Conservation (phyloP, 2,329 filamentous ascomycete genomes). For the Aureobasidium mangrovei region DNA sequence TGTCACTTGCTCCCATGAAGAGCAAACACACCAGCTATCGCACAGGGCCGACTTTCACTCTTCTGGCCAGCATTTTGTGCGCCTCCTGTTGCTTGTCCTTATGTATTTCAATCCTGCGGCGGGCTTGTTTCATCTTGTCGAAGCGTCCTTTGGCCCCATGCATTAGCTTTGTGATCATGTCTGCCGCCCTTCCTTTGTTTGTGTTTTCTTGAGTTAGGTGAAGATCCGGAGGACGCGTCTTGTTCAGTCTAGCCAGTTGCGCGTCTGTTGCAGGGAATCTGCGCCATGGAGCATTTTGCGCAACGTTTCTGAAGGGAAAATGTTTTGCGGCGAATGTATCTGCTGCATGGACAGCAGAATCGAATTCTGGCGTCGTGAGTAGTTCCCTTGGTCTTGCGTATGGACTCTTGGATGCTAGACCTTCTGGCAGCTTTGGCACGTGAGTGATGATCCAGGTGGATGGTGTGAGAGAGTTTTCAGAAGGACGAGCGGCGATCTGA, state of each 20-base stretch:
- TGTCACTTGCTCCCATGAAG: neutral
- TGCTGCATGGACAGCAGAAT: conserved; percentile 70
- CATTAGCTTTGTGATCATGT: conserved; percentile 89
- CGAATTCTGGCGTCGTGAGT: conserved; percentile 55
- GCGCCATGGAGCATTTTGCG: conserved; percentile 61
- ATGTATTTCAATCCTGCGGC: conserved; percentile 13
- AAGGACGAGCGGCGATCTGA: conserved; percentile 37
- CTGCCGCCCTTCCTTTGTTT: conserved; percentile 70
- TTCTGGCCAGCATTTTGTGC: conserved; percentile 30
- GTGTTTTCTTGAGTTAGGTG: conserved; percentile 49
- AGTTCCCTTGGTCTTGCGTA: conserved; percentile 63
- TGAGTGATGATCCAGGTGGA: conserved; percentile 29
- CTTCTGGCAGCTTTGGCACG: conserved; percentile 32
- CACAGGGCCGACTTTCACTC: conserved; percentile 43
- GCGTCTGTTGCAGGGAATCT: conserved; percentile 49
- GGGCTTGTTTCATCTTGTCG: conserved; percentile 22
- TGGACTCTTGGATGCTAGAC: conserved; percentile 38
- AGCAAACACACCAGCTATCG: neutral
- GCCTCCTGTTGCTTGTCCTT: conserved; percentile 34
- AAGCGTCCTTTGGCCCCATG: conserved; percentile 66
- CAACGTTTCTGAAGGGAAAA: conserved; percentile 51
- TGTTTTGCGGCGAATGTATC: conserved; percentile 50
- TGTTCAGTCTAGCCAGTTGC: conserved; percentile 64
- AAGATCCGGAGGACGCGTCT: conserved; percentile 47
- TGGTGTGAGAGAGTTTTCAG: conserved; percentile 14